phyloP scores from a whole-genome alignment of 169 alveolate species.

The Neospora caninum region DNA sequence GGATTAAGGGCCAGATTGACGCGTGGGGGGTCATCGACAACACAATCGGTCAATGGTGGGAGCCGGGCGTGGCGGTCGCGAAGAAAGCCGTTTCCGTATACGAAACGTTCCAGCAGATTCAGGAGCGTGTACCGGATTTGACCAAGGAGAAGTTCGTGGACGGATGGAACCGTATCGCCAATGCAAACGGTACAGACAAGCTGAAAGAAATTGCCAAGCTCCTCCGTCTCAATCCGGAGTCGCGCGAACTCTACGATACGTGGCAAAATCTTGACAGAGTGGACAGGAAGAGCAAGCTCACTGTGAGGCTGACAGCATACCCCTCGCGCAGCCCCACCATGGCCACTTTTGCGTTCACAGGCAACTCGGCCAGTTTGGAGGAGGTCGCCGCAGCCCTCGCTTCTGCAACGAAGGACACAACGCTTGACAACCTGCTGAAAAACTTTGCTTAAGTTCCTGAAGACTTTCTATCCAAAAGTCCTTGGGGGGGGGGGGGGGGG shows the following conservation, averaged over 20 bases:
- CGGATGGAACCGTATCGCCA: not conserved
- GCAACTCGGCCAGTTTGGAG: not conserved
- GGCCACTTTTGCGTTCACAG: not conserved
- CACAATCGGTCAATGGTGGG: not conserved
- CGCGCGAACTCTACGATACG: not conserved
- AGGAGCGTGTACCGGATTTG: not conserved
- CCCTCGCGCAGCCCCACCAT: not conserved
- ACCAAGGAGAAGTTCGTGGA: not conserved
- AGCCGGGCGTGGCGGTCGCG: not conserved
- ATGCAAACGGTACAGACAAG: not conserved
- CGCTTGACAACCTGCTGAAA: not conserved
- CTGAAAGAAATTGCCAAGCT: not conserved
- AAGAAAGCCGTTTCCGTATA: not conserved
- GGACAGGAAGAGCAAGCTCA: not conserved
- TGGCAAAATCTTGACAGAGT: not conserved
- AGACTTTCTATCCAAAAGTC: too few species aligned
- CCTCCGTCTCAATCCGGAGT: not conserved
- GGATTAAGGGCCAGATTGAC: not conserved
- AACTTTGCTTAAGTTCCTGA: too few species aligned
- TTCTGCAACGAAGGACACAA: not conserved
- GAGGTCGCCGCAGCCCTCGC: not conserved
- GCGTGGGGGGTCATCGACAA: not conserved
- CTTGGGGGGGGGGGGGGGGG: too few species aligned
- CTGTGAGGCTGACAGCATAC: not conserved
- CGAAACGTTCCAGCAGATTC: not conserved